Conservation (phyloP, 2,329 filamentous ascomycete species). For the Alternaria gaisen region DNA sequence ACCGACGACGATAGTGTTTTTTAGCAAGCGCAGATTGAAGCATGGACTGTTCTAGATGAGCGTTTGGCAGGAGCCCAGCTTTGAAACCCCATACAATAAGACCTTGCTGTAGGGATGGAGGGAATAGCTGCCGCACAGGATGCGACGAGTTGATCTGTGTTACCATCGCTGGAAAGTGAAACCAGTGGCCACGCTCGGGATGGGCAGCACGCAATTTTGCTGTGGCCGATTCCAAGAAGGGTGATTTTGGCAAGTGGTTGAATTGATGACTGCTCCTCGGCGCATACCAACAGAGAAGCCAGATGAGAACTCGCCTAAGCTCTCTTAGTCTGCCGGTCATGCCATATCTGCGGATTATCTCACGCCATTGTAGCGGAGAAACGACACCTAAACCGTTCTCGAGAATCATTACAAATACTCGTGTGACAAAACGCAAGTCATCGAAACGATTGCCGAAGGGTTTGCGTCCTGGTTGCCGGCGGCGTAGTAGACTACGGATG, state of each 20-base stretch:
- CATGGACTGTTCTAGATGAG: constrained; percentile 36
- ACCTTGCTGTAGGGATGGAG: constrained; percentile 34
- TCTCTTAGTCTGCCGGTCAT: constrained; percentile 63
- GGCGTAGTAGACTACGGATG: constrained; percentile 51
- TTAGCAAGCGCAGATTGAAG: constrained; percentile 28
- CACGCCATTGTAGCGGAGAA: constrained; percentile 61
- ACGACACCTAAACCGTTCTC: constrained; percentile 54
- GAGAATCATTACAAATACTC: constrained; percentile 59
- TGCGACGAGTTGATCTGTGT: constrained; percentile 25
- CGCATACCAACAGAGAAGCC: constrained; percentile 58
- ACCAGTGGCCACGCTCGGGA: constrained; percentile 26
- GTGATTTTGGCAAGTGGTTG: constrained; percentile 29
- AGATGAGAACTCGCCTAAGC: constrained; percentile 61
- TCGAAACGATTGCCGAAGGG: constrained; percentile 39
- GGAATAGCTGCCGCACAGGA: constrained; percentile 41
- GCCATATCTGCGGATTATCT: constrained; percentile 67
- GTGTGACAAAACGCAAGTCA: constrained; percentile 57
- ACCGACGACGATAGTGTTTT: constrained; percentile 34
- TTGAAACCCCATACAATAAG: constrained; percentile 49
- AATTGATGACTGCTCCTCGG: constrained; percentile 33
- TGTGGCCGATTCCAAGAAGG: constrained; percentile 32
- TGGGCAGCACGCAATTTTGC: constrained; percentile 25
- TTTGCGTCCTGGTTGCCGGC: constrained; percentile 52
- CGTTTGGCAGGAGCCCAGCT: constrained; percentile 36
- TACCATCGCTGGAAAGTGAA: constrained; percentile 22